These are phyloP conservation scores for Nidularia pulvinata DNA, from an alignment of 768 basidiomycete genomes.

Conservation along the genomic window DNA sequence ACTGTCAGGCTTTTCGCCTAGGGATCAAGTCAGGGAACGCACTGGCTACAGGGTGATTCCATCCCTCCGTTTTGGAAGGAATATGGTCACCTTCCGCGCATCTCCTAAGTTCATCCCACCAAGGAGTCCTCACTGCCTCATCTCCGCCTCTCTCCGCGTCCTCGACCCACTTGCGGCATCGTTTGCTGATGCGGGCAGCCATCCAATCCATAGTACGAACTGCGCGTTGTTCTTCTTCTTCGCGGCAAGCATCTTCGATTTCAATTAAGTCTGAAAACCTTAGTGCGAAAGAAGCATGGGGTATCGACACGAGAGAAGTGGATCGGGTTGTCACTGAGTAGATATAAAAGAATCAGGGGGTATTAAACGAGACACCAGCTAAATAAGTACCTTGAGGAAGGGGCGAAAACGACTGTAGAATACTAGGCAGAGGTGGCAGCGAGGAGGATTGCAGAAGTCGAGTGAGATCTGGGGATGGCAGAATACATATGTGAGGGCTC, in stretches of 20 bases:
- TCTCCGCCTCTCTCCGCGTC: constrained; percentile 51
- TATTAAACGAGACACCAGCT: neutral
- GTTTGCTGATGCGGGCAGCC: constrained; percentile 62
- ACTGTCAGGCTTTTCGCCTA: constrained; percentile 1
- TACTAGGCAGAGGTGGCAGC: constrained; percentile 68
- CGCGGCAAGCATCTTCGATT: constrained; percentile 72
- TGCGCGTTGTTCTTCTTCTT: constrained; percentile 80
- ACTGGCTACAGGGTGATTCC: constrained; percentile 90
- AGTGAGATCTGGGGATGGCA: constrained; percentile 70
- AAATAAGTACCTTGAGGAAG: constrained; percentile 64
- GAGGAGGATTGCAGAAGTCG: constrained; percentile 56
- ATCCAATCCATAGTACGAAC: constrained; percentile 88
- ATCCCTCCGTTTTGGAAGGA: constrained; percentile 72
- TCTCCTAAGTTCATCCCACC: constrained; percentile 85
- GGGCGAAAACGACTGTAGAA: constrained; percentile 86
- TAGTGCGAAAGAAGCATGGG: constrained; percentile 71
- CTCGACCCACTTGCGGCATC: constrained; percentile 71
- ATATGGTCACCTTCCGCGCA: constrained; percentile 79
- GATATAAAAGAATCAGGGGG: constrained; percentile 2
- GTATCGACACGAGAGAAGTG: constrained; percentile 65
- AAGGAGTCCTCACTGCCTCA: constrained; percentile 56
- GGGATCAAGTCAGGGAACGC: constrained; percentile 5
- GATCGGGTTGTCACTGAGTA: constrained; percentile 76
- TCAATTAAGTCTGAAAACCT: constrained; percentile 78
- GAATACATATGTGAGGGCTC: constrained; percentile 79